These are phyloP conservation scores for Fusarium longipes DNA, from an alignment of 2,329 filamentous ascomycete genomes.

Conservation along the genomic window DNA sequence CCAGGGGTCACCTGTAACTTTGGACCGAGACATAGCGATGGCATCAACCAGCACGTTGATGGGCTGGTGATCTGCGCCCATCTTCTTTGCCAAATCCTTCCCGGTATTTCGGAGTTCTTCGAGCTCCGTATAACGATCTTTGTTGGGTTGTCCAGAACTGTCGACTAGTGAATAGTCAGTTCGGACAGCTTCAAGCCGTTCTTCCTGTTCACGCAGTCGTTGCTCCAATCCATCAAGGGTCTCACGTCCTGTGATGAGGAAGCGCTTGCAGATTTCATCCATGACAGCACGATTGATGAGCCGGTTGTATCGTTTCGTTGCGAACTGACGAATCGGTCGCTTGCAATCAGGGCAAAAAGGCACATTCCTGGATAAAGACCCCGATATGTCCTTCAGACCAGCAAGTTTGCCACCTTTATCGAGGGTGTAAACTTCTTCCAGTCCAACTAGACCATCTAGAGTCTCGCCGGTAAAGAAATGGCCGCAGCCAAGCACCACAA, in stretches of 20 bases:
- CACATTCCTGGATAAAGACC: slow-evolving; percentile 57
- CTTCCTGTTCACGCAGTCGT: slow-evolving; percentile 41
- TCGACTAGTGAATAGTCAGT: background rate
- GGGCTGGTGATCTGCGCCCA: slow-evolving; percentile 18
- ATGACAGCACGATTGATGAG: slow-evolving; percentile 68
- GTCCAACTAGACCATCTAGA: slow-evolving; percentile 69
- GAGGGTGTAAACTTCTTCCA: slow-evolving; percentile 61
- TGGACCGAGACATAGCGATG: background rate
- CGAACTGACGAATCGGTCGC: slow-evolving; percentile 64
- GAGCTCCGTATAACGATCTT: background rate
- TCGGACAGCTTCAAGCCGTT: background rate
- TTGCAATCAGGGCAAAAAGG: slow-evolving; percentile 67
- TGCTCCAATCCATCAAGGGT: slow-evolving; percentile 50
- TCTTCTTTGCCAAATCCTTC: background rate
- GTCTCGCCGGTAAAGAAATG: slow-evolving; percentile 70
- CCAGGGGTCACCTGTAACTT: background rate
- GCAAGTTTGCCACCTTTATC: slow-evolving; percentile 49
- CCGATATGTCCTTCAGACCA: slow-evolving; percentile 54
- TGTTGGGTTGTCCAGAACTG: background rate
- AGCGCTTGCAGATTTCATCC: slow-evolving; percentile 71
- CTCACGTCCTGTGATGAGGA: slow-evolving; percentile 54
- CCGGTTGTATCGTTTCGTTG: slow-evolving; percentile 65
- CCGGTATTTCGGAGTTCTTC: background rate
- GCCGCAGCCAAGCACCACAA: slow-evolving; percentile 69
- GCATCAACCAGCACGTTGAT: slow-evolving; percentile 6